Percentiles rank a stretch among this genome's conserved stretches.
phyloP scores from a whole-genome alignment of 352 stramenopile genomes.

The Globisporangium cylindrosporum region DNA sequence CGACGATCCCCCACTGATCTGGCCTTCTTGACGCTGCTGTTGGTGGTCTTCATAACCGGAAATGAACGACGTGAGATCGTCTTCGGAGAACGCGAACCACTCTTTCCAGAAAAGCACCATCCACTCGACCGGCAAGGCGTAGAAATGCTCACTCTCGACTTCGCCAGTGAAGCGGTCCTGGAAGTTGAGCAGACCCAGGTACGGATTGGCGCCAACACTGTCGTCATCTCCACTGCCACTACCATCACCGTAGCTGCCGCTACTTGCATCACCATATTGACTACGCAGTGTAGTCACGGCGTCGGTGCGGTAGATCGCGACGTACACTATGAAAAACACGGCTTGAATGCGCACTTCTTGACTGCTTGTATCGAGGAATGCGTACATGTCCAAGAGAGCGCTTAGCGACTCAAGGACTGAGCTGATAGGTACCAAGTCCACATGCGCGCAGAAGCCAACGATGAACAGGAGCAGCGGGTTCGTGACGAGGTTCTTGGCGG shows the following conservation, averaged over 20 bases:
- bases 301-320: constrained; percentile 30
- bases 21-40: constrained; percentile 10
- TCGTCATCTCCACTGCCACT: neutral
- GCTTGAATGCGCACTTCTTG: neutral
- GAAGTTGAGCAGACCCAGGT: constrained; percentile 23
- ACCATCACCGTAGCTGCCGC: neutral
- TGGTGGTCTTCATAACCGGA: constrained; percentile 23
- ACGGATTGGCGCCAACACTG: neutral
- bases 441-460: constrained; percentile 39
- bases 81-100: constrained; percentile 42
- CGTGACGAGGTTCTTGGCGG: neutral
- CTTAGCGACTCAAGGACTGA: constrained; percentile 29
- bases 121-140: constrained; percentile 49
- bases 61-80: constrained; percentile 40
- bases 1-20: neutral
- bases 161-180: constrained; percentile 35
- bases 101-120: constrained; percentile 48
- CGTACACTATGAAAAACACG: constrained; percentile 41
- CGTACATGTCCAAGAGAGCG: constrained; percentile 28
- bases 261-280: neutral
- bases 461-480: constrained; percentile 24
- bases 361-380: neutral
- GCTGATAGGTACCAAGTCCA: constrained; percentile 33
- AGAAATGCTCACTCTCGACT: constrained; percentile 41
- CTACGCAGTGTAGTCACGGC: neutral